These are phyloP conservation scores for Ilyonectria sp. DNA, from an alignment of 2,329 filamentous ascomycete genomes.

Conservation along the genomic window DNA sequence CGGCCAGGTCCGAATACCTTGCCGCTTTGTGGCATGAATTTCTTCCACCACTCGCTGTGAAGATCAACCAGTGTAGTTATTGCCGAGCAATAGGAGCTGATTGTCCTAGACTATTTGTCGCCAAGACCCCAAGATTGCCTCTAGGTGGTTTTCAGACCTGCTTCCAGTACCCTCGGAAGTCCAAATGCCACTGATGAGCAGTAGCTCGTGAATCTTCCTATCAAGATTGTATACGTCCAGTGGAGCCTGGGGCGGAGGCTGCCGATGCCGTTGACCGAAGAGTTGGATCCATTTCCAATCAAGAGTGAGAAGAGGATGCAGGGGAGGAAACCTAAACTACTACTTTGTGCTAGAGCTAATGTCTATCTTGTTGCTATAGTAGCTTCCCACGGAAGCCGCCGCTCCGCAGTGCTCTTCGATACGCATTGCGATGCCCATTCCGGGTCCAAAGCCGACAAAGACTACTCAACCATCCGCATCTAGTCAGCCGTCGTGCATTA, in stretches of 20 bases:
- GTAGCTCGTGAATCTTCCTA: constrained; percentile 34
- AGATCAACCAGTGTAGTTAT: constrained; percentile 28
- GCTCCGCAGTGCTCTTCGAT: background rate
- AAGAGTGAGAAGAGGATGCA: background rate
- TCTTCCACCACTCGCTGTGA: constrained; percentile 39
- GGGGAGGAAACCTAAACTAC: background rate
- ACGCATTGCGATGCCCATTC: background rate
- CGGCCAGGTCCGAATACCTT: constrained; percentile 38
- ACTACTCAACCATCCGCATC: background rate
- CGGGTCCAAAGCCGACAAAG: background rate
- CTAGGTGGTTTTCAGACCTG: constrained; percentile 29
- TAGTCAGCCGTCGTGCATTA: constrained; percentile 1
- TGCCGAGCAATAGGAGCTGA: constrained; percentile 25
- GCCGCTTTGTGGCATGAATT: constrained; percentile 36
- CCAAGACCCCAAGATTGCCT: constrained; percentile 34
- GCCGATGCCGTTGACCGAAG: background rate
- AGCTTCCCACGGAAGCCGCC: background rate
- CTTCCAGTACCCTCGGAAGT: constrained; percentile 23
- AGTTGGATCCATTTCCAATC: background rate
- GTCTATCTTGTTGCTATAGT: background rate
- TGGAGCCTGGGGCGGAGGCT: background rate
- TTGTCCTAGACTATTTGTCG: constrained; percentile 33
- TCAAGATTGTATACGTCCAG: background rate
- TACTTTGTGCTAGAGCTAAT: background rate
- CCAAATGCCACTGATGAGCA: constrained; percentile 39